Evolutionary conservation across 2,329 filamentous ascomycete species (phyloP).

Genomic region (Penicillium sp.): DNA sequence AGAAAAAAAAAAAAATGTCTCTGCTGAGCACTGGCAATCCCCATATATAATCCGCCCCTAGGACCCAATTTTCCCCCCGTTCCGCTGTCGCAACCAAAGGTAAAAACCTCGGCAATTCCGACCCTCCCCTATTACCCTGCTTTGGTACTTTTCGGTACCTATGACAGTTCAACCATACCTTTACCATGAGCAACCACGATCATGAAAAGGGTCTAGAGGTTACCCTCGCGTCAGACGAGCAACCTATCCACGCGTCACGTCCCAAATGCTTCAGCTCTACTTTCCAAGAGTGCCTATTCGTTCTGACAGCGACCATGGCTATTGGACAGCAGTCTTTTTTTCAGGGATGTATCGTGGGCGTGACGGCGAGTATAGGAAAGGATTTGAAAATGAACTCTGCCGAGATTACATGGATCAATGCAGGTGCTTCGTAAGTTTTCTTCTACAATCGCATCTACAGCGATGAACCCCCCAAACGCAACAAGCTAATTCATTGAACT

Average conservation of each 20-base stretch:
- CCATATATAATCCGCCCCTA: neutral
- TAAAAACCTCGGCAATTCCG: neutral
- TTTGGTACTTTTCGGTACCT: neutral
- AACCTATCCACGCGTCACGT: conserved; percentile 7
- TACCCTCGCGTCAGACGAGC: conserved; percentile 4
- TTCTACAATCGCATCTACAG: no score
- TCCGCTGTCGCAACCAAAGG: neutral
- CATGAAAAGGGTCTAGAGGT: conserved; percentile 12
- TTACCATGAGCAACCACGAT: neutral
- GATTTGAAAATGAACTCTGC: conserved; percentile 63
- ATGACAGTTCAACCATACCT: neutral
- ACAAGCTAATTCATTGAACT: no score
- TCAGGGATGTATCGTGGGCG: conserved; percentile 59
- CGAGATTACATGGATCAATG: conserved; percentile 66
- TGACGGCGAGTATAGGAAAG: conserved; percentile 59
- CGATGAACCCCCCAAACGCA: no score
- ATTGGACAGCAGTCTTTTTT: conserved; percentile 63
- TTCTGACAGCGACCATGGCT: conserved; percentile 65
- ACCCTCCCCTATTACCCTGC: neutral
- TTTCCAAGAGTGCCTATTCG: conserved; percentile 62
- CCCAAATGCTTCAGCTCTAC: conserved; percentile 57
- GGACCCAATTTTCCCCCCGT: neutral
- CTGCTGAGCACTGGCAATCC: neutral
- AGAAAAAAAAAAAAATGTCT: neutral
- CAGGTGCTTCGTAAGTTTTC: conserved; percentile 54